Evolutionary conservation across 2,329 filamentous ascomycete genomes (phyloP), one percentile per base, ranked within the genome.

Genomic region (Colletotrichum camelliae): DNA sequence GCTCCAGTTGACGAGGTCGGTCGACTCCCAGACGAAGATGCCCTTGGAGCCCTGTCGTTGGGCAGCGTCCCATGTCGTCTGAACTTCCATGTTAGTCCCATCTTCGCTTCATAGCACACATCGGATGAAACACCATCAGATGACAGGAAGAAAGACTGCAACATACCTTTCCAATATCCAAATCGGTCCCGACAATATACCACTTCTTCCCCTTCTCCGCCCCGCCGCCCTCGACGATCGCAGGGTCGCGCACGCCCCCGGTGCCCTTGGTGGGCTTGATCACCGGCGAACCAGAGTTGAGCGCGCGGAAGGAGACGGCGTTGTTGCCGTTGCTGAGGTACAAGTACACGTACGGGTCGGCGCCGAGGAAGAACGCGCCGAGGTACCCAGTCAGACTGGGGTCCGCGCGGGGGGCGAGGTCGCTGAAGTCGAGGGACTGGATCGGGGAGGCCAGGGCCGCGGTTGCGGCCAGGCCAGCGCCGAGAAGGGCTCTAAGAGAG

Each of bases 1-100:
- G 13, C 78, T 83, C 87, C 88, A 91, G 75, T 86, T 88, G 8
- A 89, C 80, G 5, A 91, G 81, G 69, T 91, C 88, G 0, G 85
- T 87, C 77, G 85, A 88, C 78, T 91, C 88, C 89, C 90, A 91
- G 13, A 91, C 85, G 65, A 89, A 89, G 70, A 91, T 90, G 6
- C 87, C 85, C 31, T 85, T 85, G 1, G 87, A 89, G 0, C 89
- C 89, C 2, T 84, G 88, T 29, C 89, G 84, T 78, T 90, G 87
- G 1, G 89, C 83, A 4, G 86, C 87, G 74, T 89, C 87, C 89
- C 89, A 91, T 12, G 79, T 88, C 7, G 88, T 90, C 86, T 89
- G 79, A 4, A 61, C n/a, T 5, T 4, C 4, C 4, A 9, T 39
- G 21, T 21, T 37, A 64, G 33, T 16, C 7, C 27, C 27, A 5